phyloP scores from a whole-genome alignment of 495 filamentous ascomycete species.

The Lophiotrema nucula region DNA sequence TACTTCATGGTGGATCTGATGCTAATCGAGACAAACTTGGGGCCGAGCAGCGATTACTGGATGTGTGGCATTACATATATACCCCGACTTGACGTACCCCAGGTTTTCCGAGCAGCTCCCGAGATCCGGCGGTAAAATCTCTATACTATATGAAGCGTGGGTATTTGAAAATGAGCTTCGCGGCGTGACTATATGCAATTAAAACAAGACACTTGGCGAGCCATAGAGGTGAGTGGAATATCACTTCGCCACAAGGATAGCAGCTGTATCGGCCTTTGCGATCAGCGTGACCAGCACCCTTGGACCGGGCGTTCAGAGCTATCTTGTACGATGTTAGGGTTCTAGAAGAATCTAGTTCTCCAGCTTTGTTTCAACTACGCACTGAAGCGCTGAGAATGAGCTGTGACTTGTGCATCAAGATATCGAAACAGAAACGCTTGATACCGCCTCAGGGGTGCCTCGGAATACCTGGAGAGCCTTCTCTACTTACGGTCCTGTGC shows the following conservation, averaged over 20 bases:
- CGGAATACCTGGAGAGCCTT: too few relatives aligned
- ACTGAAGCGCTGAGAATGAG: background rate
- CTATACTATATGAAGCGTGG: constrained; percentile 17
- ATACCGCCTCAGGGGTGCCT: too few relatives aligned
- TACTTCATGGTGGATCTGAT: constrained; percentile 28
- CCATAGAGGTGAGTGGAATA: background rate
- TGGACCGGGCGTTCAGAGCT: background rate
- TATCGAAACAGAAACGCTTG: too few relatives aligned
- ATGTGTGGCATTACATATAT: background rate
- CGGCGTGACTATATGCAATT: constrained; percentile 29
- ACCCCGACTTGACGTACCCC: background rate
- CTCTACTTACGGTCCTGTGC: background rate
- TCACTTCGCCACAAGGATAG: constrained; percentile 11
- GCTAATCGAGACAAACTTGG: background rate
- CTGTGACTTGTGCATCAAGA: too few relatives aligned
- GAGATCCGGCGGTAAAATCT: constrained; percentile 25
- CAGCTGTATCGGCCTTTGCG: background rate
- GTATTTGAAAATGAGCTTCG: constrained; percentile 14
- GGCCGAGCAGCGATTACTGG: background rate
- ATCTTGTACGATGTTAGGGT: background rate
- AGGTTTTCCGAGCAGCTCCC: constrained; percentile 1
- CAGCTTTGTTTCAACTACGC: background rate
- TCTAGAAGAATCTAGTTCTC: background rate
- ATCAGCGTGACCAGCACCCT: background rate
- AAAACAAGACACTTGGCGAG: constrained; percentile 26